These are phyloP conservation scores for Colletotrichum tanaceti DNA, from an alignment of 2,329 filamentous ascomycete species.

Conservation along the genomic window DNA sequence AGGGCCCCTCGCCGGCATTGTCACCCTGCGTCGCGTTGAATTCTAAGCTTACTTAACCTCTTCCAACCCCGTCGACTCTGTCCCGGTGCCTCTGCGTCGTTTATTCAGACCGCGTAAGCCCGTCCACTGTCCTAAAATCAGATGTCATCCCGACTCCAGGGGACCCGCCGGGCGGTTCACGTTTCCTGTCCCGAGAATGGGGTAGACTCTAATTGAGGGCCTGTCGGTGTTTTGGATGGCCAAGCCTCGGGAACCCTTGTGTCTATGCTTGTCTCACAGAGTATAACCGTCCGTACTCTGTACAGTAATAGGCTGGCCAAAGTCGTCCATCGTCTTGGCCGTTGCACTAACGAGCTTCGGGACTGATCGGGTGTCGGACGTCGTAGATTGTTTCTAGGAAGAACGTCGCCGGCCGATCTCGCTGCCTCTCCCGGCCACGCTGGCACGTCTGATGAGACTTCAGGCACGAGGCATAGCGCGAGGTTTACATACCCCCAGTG, in stretches of 20 bases:
- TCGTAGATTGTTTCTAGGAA: neutral
- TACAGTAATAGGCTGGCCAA: neutral
- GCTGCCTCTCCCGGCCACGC: neutral
- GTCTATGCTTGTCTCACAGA: neutral
- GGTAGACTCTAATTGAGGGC: neutral
- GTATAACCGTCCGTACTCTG: too few species aligned
- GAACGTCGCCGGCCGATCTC: too few species aligned
- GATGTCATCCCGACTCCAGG: neutral
- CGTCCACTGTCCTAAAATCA: neutral
- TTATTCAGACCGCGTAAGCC: slow-evolving; percentile 2
- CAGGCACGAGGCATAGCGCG: neutral
- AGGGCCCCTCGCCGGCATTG: slow-evolving; percentile 13
- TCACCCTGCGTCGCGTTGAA: neutral
- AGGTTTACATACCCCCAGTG: neutral
- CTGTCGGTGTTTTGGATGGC: neutral
- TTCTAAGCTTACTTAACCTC: neutral
- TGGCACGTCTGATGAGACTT: too few species aligned
- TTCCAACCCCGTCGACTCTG: slow-evolving; percentile 7
- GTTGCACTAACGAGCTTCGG: neutral
- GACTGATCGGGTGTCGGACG: neutral
- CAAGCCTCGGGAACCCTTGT: neutral
- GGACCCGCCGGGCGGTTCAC: neutral
- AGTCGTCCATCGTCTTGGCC: neutral
- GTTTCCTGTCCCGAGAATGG: neutral
- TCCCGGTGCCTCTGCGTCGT: slow-evolving; percentile 2